These are phyloP conservation scores for Scytalidium sp. DNA, from an alignment of 2,329 filamentous ascomycete genomes.

Conservation along the genomic window DNA sequence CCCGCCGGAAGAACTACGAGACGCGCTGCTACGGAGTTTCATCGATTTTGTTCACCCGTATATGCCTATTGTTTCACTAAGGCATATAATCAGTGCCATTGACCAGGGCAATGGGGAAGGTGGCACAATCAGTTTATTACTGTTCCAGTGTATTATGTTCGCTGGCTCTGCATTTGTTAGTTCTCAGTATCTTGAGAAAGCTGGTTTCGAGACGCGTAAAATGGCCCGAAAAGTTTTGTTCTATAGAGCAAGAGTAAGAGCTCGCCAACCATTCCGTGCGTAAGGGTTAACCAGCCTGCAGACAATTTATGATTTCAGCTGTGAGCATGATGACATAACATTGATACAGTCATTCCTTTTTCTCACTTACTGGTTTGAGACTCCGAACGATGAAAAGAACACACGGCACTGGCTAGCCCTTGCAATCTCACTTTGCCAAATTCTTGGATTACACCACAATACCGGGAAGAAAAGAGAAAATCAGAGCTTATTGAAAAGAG, in stretches of 20 bases:
- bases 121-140: conserved; percentile 74
- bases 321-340: conserved; percentile 46
- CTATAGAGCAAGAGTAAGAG: conserved; percentile 62
- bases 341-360: conserved; percentile 51
- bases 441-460: conserved; percentile 55
- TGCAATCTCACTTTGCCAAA: conserved; percentile 49
- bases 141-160: conserved; percentile 94
- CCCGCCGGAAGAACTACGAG: conserved; percentile 66
- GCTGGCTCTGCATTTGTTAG: conserved; percentile 82
- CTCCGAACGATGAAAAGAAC: conserved; percentile 44
- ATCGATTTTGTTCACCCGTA: conserved; percentile 87
- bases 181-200: conserved; percentile 68
- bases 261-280: too few species aligned
- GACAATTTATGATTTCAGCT: conserved; percentile 57
- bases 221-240: conserved; percentile 82
- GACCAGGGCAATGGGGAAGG: conserved; percentile 63
- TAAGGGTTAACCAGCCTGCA: conserved; percentile 2
- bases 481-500: conserved; percentile 82
- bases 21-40: conserved; percentile 75
- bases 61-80: conserved; percentile 77
- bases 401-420: conserved; percentile 47
- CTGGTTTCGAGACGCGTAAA: conserved; percentile 73
- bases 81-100: conserved; percentile 55
- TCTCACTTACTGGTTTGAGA: conserved; percentile 53
- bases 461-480: conserved; percentile 63